These are phyloP conservation scores for Lichtheimia corymbifera DNA, from an alignment of 371 early-diverging fungal genomes.

Conservation along the genomic window DNA sequence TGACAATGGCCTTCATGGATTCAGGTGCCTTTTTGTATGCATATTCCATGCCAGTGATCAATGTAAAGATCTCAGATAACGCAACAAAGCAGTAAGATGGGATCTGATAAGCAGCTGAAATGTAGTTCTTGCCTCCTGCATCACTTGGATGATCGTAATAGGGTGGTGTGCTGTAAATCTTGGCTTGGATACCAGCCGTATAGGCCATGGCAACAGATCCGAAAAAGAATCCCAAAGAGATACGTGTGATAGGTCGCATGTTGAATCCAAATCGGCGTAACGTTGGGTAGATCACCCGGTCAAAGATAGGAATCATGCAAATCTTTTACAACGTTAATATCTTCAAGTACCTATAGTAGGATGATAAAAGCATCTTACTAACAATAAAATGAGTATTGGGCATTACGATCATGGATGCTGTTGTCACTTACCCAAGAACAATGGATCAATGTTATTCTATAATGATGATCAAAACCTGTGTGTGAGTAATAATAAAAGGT, in stretches of 20 bases:
- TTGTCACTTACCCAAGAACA: constrained; percentile 31
- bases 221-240: constrained; percentile 69
- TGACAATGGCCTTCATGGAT: constrained; percentile 76
- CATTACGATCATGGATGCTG: too few species aligned
- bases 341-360: neutral
- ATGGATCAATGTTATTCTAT: constrained; percentile 60
- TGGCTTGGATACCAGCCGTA: constrained; percentile 68
- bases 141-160: constrained; percentile 25
- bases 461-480: too few species aligned
- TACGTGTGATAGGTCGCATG: constrained; percentile 70
- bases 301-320: constrained; percentile 66
- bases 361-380: too few species aligned
- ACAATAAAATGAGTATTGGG: too few species aligned
- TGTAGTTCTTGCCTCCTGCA: constrained; percentile 27
- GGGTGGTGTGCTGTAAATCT: constrained; percentile 55
- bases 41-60: constrained; percentile 77
- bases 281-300: constrained; percentile 64
- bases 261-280: constrained; percentile 63
- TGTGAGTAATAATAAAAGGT: too few species aligned
- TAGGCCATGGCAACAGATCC: constrained; percentile 68
- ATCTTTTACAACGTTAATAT: constrained; percentile 22
- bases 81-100: constrained; percentile 69
- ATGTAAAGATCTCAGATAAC: constrained; percentile 72
- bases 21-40: constrained; percentile 78
- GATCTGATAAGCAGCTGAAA: constrained; percentile 69